phyloP scores from a whole-genome alignment of 306 rosid species.

The Quercus alba region DNA sequence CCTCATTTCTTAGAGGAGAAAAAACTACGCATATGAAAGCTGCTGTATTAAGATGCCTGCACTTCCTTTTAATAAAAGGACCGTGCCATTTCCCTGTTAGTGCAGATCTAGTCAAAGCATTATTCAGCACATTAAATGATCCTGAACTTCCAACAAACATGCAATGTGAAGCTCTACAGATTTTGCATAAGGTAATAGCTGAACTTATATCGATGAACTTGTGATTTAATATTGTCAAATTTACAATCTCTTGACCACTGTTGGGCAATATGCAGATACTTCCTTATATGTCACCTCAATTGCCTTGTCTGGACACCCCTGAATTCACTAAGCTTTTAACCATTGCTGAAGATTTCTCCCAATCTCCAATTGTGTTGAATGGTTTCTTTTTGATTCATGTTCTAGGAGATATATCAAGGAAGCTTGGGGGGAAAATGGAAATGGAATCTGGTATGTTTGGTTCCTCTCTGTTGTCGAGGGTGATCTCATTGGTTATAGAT shows the following conservation, averaged over 20 bases:
- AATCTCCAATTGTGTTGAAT: conserved; percentile 25
- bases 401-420: conserved; percentile 41
- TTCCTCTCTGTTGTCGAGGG: conserved; percentile 34
- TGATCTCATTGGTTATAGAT: conserved; percentile 42
- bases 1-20: conserved; percentile 47
- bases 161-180: conserved; percentile 33
- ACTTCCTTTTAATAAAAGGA: conserved; percentile 44
- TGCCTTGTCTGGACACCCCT: conserved; percentile 16
- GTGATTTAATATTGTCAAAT: conserved; percentile 5
- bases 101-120: conserved; percentile 14
- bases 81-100: conserved; percentile 20
- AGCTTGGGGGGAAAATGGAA: conserved; percentile 12
- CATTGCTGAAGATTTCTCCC: conserved; percentile 28
- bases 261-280: conserved; percentile 40
- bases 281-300: conserved; percentile 17
- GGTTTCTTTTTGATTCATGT: conserved; percentile 27
- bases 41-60: conserved; percentile 58
- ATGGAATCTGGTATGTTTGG: conserved; percentile 14
- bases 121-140: conserved; percentile 33
- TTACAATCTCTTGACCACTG: conserved; percentile 17
- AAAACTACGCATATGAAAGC: conserved; percentile 37
- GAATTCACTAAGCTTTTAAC: conserved; percentile 34
- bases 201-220: not conserved
- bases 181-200: conserved; percentile 44
- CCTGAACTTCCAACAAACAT: conserved; percentile 30